Base-by-base conservation (phyloP, 2,329 filamentous ascomycete species). In the Fusarium protoensiforme region DNA sequence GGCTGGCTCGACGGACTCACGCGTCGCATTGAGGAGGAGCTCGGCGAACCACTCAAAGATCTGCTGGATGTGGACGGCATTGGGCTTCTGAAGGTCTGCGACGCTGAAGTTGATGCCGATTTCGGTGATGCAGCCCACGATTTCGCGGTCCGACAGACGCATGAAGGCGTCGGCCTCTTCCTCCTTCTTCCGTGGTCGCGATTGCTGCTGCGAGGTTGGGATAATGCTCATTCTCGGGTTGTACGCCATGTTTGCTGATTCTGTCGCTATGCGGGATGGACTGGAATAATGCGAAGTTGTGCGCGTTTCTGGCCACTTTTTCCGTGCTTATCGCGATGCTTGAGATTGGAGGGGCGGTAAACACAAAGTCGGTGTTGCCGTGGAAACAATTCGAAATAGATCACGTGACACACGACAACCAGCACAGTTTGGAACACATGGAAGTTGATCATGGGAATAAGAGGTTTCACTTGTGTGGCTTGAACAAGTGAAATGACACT, bases 21-120 rank as follows among this genome's bases (percentile, higher is more conserved):
- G 93, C 38, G 95, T 98, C 63, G 94, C 92, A 84, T 98, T 98
- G 86, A 98, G 94, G 31, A 98, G 89, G 20, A 98, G 87, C 80
- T 98, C 95, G 67, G 95, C 95, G 77, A 99, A 96, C 93, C 95
- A 97, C 87, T 99, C 96, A 80, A 98, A 97, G 61, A 99, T 95
- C 87, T 96, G 95, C 83, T 99, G 96, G 62, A 98, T 95, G 79
- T 98, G 95, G 69, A 96, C 90, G 4, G 96, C 93, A 78, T 98
- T 98, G 7, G 96, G 96, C 80, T 98, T 98, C 77, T 96, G 92
- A 43, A 99, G 89, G 83, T 99, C 96, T 69, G 93, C 90, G 20
- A 95, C 87, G 38, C 91, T 93, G 83, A 98, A 98, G 31, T 91
- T 92, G 78, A 98, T 95, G 67, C 96, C 96, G 78, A 98, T 98